Evolutionary conservation across 192 early-diverging fungal species (phyloP).

Genomic region (Chytriomyces confervae): DNA sequence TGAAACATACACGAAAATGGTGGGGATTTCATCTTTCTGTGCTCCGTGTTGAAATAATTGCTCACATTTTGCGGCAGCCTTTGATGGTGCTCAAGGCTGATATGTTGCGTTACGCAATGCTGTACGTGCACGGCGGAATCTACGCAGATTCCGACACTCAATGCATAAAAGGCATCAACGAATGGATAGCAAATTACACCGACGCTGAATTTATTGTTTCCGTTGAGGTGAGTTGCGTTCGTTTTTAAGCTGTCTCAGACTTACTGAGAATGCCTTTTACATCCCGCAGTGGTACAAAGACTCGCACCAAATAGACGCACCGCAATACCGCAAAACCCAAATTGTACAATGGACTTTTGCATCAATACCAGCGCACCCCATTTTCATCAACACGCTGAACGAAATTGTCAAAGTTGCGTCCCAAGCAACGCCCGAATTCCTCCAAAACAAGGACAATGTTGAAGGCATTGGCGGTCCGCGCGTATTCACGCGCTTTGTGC

Average conservation of each 20-base stretch:
- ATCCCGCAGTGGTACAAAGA: constrained; percentile 18
- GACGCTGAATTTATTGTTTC: neutral
- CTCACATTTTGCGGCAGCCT: neutral
- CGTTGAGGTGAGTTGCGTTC: neutral
- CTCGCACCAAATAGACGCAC: neutral
- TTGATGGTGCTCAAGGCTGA: constrained; percentile 24
- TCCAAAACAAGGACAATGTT: constrained; percentile 7
- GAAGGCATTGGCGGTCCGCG: constrained; percentile 26
- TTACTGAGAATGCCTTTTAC: neutral
- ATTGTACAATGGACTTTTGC: constrained; percentile 36
- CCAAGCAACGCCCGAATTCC: neutral
- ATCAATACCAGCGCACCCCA: constrained; percentile 12
- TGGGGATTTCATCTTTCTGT: too few species aligned
- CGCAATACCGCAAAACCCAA: constrained; percentile 10
- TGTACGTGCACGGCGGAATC: constrained; percentile 26
- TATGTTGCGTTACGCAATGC: constrained; percentile 34
- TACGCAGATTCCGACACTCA: constrained; percentile 33
- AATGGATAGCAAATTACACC: neutral
- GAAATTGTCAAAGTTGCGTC: constrained; percentile 4
- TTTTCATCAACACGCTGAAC: neutral
- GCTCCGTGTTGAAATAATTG: too few species aligned
- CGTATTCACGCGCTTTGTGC: constrained; percentile 14
- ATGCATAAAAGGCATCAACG: constrained; percentile 14
- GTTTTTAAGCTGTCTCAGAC: neutral
- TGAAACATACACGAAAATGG: constrained; percentile 15